These are phyloP conservation scores for Fraxinus americana DNA, from an alignment of 257 asterid genomes.

Conservation along the genomic window DNA sequence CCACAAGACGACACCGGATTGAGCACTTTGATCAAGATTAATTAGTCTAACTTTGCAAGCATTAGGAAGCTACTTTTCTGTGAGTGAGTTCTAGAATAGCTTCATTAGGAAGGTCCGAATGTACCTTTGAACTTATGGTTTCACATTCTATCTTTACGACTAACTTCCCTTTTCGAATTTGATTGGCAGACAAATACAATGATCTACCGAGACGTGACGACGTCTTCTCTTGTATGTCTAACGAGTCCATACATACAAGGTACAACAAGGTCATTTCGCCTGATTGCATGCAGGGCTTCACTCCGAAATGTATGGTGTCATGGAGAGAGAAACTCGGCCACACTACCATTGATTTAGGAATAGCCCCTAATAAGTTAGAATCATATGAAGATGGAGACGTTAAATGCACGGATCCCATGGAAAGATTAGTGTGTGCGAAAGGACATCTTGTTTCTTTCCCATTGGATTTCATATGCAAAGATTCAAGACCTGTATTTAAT, in stretches of 20 bases:
- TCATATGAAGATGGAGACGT: slow-evolving; percentile 66
- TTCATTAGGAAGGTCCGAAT: too few relatives aligned
- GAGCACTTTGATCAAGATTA: too few relatives aligned
- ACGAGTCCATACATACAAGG: slow-evolving; percentile 90
- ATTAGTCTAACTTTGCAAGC: too few relatives aligned
- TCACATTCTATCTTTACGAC: not conserved
- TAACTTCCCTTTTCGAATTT: slow-evolving; percentile 13
- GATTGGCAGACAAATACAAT: slow-evolving; percentile 73
- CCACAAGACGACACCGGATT: too few relatives aligned
- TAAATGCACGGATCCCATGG: slow-evolving; percentile 74
- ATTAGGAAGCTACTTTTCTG: too few relatives aligned
- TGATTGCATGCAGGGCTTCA: slow-evolving; percentile 49
- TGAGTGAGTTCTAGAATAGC: too few relatives aligned
- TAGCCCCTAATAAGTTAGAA: slow-evolving; percentile 74
- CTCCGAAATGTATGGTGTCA: slow-evolving; percentile 74
- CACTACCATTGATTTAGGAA: slow-evolving; percentile 83
- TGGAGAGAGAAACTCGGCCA: slow-evolving; percentile 82
- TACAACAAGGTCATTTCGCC: slow-evolving; percentile 26
- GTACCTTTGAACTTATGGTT: too few relatives aligned
- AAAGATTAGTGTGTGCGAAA: slow-evolving; percentile 62
- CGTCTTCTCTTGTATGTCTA: slow-evolving; percentile 86
- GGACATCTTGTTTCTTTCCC: slow-evolving; percentile 97
- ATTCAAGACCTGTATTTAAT: slow-evolving; percentile 87
- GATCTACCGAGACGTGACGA: slow-evolving; percentile 65
- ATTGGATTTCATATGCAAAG: slow-evolving; percentile 84